Evolutionary conservation across 352 stramenopile species (phyloP).

Genomic region (Globisporangium orthogonon): DNA sequence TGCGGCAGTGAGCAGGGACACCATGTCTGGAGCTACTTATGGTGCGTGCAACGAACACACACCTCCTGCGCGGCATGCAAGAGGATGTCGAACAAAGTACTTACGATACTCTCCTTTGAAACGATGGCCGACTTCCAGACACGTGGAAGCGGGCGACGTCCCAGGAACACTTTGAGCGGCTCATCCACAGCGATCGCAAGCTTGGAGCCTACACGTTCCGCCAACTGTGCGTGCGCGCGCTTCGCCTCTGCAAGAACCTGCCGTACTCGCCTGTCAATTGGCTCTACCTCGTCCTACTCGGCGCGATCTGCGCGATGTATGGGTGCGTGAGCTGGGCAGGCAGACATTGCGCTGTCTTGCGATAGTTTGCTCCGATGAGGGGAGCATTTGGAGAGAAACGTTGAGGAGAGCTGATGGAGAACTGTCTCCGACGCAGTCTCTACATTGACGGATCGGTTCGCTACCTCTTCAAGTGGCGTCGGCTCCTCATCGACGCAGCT

Average conservation of each 20-base stretch:
- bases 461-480: constrained; percentile 54
- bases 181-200: constrained; percentile 45
- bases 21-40: constrained; percentile 18
- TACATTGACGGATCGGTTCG: constrained; percentile 64
- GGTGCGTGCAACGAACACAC: constrained; percentile 9
- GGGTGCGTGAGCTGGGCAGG: constrained; percentile 26
- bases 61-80: not conserved
- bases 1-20: not conserved
- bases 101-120: not conserved
- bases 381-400: too few species aligned
- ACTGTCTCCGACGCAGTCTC: constrained; percentile 20
- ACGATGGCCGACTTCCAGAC: constrained; percentile 22
- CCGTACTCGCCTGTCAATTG: constrained; percentile 79
- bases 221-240: constrained; percentile 47
- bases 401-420: not conserved
- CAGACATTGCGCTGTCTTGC: not conserved
- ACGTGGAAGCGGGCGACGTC: constrained; percentile 64
- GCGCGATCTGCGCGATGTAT: constrained; percentile 48
- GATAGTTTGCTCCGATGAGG: not conserved
- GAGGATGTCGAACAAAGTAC: not conserved
- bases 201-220: constrained; percentile 41
- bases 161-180: constrained; percentile 53
- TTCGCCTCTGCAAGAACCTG: constrained; percentile 68
- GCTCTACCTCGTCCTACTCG: constrained; percentile 64
- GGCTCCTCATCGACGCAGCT: constrained; percentile 44